These are phyloP conservation scores for Pugionium cornutum DNA, from an alignment of 345 rosid species.

Conservation along the genomic window DNA sequence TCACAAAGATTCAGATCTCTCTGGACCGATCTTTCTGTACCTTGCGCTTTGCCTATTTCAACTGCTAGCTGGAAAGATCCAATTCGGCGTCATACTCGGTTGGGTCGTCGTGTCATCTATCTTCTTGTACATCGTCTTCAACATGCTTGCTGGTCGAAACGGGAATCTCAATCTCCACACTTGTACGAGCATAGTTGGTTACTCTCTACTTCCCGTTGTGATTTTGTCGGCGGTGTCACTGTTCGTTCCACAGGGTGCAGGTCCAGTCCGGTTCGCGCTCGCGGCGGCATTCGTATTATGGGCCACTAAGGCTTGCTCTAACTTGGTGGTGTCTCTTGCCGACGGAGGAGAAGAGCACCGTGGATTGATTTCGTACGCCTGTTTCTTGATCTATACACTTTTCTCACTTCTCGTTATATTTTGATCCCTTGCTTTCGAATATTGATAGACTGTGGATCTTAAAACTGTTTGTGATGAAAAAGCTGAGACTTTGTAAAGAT, in stretches of 20 bases:
- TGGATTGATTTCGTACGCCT: conserved; percentile 80
- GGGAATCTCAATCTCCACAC: conserved; percentile 83
- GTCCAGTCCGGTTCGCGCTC: conserved; percentile 46
- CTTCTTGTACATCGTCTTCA: conserved; percentile 77
- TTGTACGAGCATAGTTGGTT: conserved; percentile 87
- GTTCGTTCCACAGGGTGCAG: conserved; percentile 62
- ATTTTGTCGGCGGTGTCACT: no score
- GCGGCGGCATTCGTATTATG: conserved; percentile 68
- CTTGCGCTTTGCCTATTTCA: conserved; percentile 79
- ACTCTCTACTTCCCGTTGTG: conserved; percentile 75
- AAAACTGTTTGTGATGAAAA: neutral
- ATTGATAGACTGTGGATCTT: conserved; percentile 10
- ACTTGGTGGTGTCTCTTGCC: conserved; percentile 69
- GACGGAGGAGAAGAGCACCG: no score
- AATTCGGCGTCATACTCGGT: conserved; percentile 87
- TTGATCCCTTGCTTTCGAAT: conserved; percentile 30
- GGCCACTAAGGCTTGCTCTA: conserved; percentile 78
- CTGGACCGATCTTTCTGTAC: conserved; percentile 81
- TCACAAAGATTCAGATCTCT: no score
- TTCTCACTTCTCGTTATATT: conserved; percentile 92
- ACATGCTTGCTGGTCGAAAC: conserved; percentile 88
- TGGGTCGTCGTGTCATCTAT: conserved; percentile 93
- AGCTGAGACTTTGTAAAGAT: conserved; percentile 27
- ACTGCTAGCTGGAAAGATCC: no score
- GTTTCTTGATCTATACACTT: conserved; percentile 86